phyloP scores from a whole-genome alignment of 345 rosid genomes.

The Eucalyptus polyanthemos region DNA sequence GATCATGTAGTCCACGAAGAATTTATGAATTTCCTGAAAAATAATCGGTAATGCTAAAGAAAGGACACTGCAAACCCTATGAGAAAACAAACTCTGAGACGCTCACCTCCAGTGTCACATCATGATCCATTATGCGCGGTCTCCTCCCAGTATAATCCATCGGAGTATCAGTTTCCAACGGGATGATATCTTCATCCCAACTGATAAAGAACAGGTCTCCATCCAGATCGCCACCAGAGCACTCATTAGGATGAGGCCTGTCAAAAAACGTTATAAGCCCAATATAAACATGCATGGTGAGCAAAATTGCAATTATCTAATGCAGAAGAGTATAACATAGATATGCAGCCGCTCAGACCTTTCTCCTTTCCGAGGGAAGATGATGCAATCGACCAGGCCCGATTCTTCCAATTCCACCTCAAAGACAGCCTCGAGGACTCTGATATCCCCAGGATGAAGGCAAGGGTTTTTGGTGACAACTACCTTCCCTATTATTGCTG shows the following conservation, averaged over 20 bases:
- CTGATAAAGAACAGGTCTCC: conserved; percentile 83
- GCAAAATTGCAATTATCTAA: background rate
- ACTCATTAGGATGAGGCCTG: conserved; percentile 99
- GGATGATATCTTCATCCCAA: conserved; percentile 83
- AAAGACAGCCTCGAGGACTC: conserved; percentile 82
- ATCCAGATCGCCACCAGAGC: conserved; percentile 98
- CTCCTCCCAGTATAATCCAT: conserved; percentile 80
- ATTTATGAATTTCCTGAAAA: conserved; percentile 74
- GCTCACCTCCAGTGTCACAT: conserved; percentile 71
- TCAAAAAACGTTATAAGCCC: background rate
- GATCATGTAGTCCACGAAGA: conserved; percentile 85
- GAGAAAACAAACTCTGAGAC: background rate
- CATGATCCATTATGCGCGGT: conserved; percentile 79
- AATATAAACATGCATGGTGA: background rate
- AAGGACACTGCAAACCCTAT: background rate
- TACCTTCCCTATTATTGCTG: conserved; percentile 55
- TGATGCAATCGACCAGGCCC: conserved; percentile 60
- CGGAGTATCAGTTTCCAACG: conserved; percentile 53
- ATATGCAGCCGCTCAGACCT: conserved; percentile 27
- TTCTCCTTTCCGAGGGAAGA: conserved; percentile 79
- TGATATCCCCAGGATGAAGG: conserved; percentile 90
- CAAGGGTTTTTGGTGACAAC: conserved; percentile 93
- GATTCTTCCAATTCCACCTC: conserved; percentile 45
- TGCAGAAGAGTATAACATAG: background rate
- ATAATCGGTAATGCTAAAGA: background rate